Conservation (phyloP, 306 rosid genomes). For the Pueraria montana region DNA sequence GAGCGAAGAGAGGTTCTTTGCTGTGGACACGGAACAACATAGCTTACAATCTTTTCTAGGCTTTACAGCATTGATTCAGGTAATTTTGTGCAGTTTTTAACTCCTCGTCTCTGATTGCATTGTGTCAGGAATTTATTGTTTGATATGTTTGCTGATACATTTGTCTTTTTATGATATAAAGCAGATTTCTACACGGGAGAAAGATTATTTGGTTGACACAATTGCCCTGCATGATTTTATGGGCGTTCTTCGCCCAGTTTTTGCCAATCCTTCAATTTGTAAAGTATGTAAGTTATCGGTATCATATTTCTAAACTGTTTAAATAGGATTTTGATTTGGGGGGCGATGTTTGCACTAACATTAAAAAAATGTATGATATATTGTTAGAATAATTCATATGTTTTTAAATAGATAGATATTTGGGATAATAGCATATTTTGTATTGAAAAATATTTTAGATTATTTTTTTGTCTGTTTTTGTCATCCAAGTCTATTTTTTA, state of each 20-base stretch:
- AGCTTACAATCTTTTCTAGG: constrained; percentile 83
- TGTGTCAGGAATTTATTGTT: constrained; percentile 9
- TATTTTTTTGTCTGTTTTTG: not conserved
- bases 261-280: constrained; percentile 78
- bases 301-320: constrained; percentile 25
- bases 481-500: constrained; percentile 14
- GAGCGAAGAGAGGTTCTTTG: constrained; percentile 66
- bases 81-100: constrained; percentile 38
- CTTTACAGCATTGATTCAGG: constrained; percentile 88
- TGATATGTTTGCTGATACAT: constrained; percentile 21
- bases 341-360: not conserved
- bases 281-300: constrained; percentile 65
- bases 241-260: constrained; percentile 75
- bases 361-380: not conserved
- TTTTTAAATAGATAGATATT: not conserved
- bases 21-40: constrained; percentile 95
- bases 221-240: constrained; percentile 86
- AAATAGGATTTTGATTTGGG: constrained; percentile 14
- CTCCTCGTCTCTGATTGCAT: not conserved
- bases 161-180: constrained; percentile 23
- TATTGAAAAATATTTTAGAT: constrained; percentile 16
- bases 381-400: constrained; percentile 5
- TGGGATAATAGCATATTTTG: constrained; percentile 5
- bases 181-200: constrained; percentile 77
- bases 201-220: constrained; percentile 93